These are phyloP conservation scores for Ophiocytium majus DNA, from an alignment of 352 stramenopile genomes.

Conservation along the genomic window DNA sequence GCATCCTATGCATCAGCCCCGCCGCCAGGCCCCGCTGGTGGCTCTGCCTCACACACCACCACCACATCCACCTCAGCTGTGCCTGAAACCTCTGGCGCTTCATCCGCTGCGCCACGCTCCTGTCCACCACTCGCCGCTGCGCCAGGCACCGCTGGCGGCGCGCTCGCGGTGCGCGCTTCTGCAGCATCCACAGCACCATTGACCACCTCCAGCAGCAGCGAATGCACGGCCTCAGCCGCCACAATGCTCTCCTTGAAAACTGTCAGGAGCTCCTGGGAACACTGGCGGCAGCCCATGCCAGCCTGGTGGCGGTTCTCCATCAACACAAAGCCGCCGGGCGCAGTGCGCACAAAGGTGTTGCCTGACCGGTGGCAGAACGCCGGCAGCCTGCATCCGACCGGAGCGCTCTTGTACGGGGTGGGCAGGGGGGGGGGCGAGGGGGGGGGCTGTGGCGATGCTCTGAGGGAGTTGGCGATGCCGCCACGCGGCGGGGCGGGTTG, in stretches of 20 bases:
- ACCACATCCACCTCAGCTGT: no score
- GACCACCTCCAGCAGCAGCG: constrained; percentile 23
- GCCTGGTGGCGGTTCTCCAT: constrained; percentile 38
- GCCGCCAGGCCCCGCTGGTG: no score
- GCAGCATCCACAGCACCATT: no score
- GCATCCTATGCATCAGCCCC: no score
- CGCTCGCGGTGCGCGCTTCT: no score
- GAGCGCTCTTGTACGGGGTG: neutral
- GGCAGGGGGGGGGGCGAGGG: neutral
- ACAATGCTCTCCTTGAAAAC: constrained; percentile 63
- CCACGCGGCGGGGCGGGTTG: neutral
- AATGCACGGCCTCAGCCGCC: neutral
- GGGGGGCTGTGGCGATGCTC: neutral
- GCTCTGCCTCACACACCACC: no score
- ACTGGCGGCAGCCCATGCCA: neutral
- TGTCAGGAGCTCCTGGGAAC: constrained; percentile 23
- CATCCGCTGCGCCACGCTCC: no score
- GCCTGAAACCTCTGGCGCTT: no score
- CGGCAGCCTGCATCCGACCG: neutral
- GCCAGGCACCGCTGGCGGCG: no score
- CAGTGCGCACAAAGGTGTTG: constrained; percentile 33
- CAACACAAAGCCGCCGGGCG: constrained; percentile 45
- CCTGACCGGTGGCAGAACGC: constrained; percentile 41
- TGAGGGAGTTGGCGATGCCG: neutral
- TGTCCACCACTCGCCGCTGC: no score